Evolutionary conservation across 306 rosid species (phyloP), one percentile per base, ranked within the genome.

Genomic region (Cucurbita ficifolia): DNA sequence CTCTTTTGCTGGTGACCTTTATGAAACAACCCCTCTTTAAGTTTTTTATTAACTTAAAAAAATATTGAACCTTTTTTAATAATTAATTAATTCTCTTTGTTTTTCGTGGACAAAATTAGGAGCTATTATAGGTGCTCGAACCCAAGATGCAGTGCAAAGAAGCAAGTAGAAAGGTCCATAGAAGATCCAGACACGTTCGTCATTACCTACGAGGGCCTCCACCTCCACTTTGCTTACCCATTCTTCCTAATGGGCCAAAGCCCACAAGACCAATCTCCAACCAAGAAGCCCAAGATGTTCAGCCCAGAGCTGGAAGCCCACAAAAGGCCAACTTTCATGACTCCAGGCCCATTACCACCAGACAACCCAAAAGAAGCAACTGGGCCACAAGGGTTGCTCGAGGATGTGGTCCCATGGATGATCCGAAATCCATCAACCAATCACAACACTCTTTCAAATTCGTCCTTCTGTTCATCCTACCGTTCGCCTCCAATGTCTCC

Each of bases 161-260:
- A 88, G 82, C 98, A 93, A 54, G 96, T 93, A 9, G 98, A 93
- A 75, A 88, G 89, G 87, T 90, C 96, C 45, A 76, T 63, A 35
- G 96, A 86, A 53, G 98, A 93, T 62, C 85, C 87, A 33, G 94
- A 93, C 64, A 87, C 92, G 57, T 84, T 86, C 36, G 80, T 88
- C 79, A 89, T 93, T 76, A 90, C 94, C 17, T 93, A 93, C 70
- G 97, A 93, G 80, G 98, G 97, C 7, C 97, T 93, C 33, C 98
- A 93, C 80, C 56, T 93, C 0, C 98, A 93, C 83, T 93, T 86
- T 77, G 83, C 98, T 9, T 88, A 86, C 75, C 98, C 97, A 52
- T 84, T 82, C 52, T 82, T 88, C 10, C 6, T 84, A 50, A 74
- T 79, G 50, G 83, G 82, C 76, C 86, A 79, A 74, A 19, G 76